phyloP scores from a whole-genome alignment of 78 protist species.

The Planoprotostelium fungivorum region DNA sequence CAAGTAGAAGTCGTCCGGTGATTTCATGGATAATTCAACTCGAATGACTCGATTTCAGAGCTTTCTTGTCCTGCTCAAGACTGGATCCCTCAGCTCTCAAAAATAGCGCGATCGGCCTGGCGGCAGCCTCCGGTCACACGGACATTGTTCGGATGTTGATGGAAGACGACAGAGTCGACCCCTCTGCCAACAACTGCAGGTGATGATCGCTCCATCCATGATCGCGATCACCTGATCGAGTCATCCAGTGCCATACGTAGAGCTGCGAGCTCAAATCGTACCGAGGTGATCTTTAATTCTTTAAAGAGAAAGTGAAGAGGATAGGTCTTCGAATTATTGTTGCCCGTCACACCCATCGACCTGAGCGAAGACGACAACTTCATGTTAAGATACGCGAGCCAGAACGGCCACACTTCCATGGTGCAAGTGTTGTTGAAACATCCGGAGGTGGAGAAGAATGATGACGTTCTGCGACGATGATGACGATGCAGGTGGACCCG shows the following conservation, averaged over 20 bases:
- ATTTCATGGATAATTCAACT: too few species aligned
- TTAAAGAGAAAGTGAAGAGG: neutral
- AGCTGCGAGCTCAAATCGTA: neutral
- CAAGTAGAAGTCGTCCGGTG: neutral
- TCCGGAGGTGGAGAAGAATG: neutral
- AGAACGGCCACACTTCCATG: neutral
- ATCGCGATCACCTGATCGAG: too few species aligned
- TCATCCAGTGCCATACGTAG: neutral
- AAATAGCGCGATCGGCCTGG: neutral
- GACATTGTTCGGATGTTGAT: neutral
- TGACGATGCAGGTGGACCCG: too few species aligned
- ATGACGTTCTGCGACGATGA: too few species aligned
- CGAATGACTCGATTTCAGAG: too few species aligned
- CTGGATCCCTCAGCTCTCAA: neutral
- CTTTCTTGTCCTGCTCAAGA: neutral
- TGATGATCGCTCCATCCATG: too few species aligned
- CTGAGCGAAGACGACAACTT: neutral
- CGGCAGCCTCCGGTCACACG: neutral
- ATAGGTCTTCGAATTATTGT: neutral
- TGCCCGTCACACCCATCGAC: neutral
- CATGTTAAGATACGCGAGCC: neutral
- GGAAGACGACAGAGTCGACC: neutral
- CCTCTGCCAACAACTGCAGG: neutral
- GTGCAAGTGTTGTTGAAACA: neutral
- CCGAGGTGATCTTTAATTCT: neutral